Conservation (phyloP, 495 filamentous ascomycete species). For the Friedmanniomyces endolithicus region DNA sequence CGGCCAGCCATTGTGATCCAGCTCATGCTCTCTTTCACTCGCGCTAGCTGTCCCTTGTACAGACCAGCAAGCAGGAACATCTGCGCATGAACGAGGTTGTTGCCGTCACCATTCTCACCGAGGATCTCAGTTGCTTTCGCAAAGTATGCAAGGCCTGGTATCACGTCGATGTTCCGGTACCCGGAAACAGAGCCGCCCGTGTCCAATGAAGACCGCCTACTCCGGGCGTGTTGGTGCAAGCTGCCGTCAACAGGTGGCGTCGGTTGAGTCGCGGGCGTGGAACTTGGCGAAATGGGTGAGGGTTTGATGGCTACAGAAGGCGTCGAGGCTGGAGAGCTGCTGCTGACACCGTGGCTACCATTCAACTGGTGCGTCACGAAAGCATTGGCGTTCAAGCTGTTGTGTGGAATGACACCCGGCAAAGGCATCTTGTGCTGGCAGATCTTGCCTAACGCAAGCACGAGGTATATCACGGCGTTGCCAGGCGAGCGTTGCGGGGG, state of each 20-base stretch:
- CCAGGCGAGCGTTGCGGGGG: constrained; percentile 44
- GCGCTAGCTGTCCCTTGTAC: constrained; percentile 75
- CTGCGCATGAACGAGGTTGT: constrained; percentile 69
- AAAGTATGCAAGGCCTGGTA: constrained; percentile 84
- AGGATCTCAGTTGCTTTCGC: constrained; percentile 78
- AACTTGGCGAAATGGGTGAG: constrained; percentile 23
- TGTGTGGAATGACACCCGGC: constrained; percentile 48
- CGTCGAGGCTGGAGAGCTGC: constrained; percentile 16
- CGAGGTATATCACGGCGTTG: constrained; percentile 67
- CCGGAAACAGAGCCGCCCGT: neutral
- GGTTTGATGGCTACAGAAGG: constrained; percentile 12
- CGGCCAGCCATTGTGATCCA: constrained; percentile 74
- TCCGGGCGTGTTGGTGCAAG: neutral
- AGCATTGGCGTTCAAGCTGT: constrained; percentile 2
- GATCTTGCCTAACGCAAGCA: constrained; percentile 78
- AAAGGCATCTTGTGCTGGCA: constrained; percentile 50
- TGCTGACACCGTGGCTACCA: constrained; percentile 11
- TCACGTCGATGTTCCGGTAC: constrained; percentile 63
- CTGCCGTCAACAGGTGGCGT: constrained; percentile 9
- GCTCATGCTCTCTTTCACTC: constrained; percentile 78
- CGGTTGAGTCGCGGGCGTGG: constrained; percentile 14
- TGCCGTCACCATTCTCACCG: constrained; percentile 63
- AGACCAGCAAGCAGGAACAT: constrained; percentile 76
- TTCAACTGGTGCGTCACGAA: constrained; percentile 4
- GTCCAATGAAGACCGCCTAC: constrained; percentile 13